phyloP scores from a whole-genome alignment of 2,329 filamentous ascomycete genomes.

The Biscogniauxia mediterranea region DNA sequence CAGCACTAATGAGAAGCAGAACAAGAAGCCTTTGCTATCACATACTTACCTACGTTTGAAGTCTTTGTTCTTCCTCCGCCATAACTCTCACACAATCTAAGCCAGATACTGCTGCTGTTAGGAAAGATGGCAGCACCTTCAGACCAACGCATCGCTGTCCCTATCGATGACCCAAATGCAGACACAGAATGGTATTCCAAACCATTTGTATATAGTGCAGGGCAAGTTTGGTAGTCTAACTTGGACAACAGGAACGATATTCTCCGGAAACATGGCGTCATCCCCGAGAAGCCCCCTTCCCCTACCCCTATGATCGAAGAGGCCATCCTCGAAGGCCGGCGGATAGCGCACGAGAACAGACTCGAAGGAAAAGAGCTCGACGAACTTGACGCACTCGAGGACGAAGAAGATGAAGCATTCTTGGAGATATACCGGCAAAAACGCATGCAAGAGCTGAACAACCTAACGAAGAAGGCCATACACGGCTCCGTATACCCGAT shows the following conservation, averaged over 20 bases:
- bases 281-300: slow-evolving; percentile 95
- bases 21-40: no score
- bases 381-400: slow-evolving; percentile 89
- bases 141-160: slow-evolving; percentile 70
- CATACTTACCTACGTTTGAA: not conserved
- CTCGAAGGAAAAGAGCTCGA: slow-evolving; percentile 93
- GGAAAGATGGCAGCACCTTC: slow-evolving; percentile 56
- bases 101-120: slow-evolving; percentile 2
- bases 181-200: slow-evolving; percentile 86
- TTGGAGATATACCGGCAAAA: slow-evolving; percentile 85
- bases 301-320: slow-evolving; percentile 96
- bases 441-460: slow-evolving; percentile 78
- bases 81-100: not conserved
- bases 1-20: no score
- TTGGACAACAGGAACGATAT: slow-evolving; percentile 81
- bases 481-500: slow-evolving; percentile 92
- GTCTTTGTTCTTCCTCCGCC: not conserved
- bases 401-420: slow-evolving; percentile 92
- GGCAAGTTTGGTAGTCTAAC: slow-evolving; percentile 3
- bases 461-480: slow-evolving; percentile 70
- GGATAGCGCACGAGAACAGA: slow-evolving; percentile 85
- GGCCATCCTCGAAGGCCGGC: slow-evolving; percentile 79
- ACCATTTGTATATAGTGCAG: not conserved
- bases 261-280: slow-evolving; percentile 91
- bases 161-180: slow-evolving; percentile 91